Percentiles rank a stretch among this genome's conserved stretches.
phyloP scores from a whole-genome alignment of 2,329 filamentous ascomycete genomes.

The Diaporthe sp. region DNA sequence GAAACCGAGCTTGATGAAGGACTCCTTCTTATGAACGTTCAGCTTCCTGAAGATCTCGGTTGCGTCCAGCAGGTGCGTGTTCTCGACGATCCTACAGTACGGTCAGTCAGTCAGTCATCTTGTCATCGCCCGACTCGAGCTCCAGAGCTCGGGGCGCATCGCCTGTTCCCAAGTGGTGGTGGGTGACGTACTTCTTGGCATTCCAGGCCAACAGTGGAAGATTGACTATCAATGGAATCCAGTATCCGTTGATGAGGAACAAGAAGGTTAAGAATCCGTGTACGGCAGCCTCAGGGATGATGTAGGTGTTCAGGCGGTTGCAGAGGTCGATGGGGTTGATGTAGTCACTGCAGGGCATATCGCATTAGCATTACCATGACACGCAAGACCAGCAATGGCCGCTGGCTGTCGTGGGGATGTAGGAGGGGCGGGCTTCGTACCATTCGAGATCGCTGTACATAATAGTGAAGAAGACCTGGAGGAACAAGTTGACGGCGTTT shows the following conservation, averaged over 20 bases:
- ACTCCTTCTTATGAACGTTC: constrained; percentile 99
- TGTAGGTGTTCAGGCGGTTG: constrained; percentile 99
- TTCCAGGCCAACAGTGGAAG: constrained; percentile 94
- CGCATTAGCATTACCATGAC: constrained; percentile 18
- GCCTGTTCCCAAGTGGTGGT: not conserved
- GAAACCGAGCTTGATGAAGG: constrained; percentile 98
- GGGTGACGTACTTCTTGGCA: constrained; percentile 87
- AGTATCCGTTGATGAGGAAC: constrained; percentile 99
- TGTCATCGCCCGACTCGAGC: not conserved
- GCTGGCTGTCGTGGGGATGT: not conserved
- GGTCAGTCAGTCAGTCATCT: constrained; percentile 6
- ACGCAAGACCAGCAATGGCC: not conserved
- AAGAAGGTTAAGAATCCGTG: constrained; percentile 96
- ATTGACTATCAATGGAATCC: constrained; percentile 93
- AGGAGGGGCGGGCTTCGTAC: constrained; percentile 62
- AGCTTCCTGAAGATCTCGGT: constrained; percentile 99
- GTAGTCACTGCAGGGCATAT: constrained; percentile 80
- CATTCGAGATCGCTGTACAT: constrained; percentile 99
- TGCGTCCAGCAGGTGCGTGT: constrained; percentile 95
- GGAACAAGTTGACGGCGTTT: constrained; percentile 99
- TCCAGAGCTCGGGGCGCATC: constrained; percentile 2
- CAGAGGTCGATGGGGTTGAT: constrained; percentile 99
- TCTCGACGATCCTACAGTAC: constrained; percentile 85
- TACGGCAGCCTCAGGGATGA: constrained; percentile 97
- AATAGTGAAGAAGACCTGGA: constrained; percentile 99